phyloP scores from a whole-genome alignment of 345 rosid species.

The Iberis pinnata region DNA sequence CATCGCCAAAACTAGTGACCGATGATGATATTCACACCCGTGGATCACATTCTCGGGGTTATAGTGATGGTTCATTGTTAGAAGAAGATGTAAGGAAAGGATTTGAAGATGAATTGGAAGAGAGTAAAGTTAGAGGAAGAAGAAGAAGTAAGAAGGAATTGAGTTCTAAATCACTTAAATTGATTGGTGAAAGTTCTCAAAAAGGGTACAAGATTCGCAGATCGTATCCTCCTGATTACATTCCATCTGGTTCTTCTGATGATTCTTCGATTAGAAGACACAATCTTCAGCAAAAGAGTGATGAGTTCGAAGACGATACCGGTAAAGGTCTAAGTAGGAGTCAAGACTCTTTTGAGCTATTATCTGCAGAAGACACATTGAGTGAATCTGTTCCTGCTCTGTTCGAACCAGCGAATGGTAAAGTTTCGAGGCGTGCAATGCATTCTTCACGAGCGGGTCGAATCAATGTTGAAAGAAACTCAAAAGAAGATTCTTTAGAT shows the following conservation, averaged over 20 bases:
- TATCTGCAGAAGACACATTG: background rate
- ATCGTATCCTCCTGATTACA: conserved; percentile 26
- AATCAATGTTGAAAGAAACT: conserved; percentile 9
- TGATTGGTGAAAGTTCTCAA: conserved; percentile 19
- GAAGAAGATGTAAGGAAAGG: conserved; percentile 12
- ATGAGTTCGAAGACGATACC: background rate
- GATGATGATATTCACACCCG: conserved; percentile 18
- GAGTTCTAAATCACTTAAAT: conserved; percentile 24
- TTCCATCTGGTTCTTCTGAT: conserved; percentile 15
- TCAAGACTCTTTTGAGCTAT: conserved; percentile 19
- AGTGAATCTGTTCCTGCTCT: conserved; percentile 9
- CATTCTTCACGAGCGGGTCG: conserved; percentile 12
- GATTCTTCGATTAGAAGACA: conserved; percentile 4
- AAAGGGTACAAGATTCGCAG: conserved; percentile 23
- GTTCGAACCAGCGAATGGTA: conserved; percentile 16
- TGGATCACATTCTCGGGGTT: conserved; percentile 27
- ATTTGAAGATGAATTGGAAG: conserved; percentile 17
- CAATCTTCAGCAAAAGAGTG: conserved; percentile 11
- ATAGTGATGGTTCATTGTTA: conserved; percentile 26
- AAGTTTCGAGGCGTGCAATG: conserved; percentile 20
- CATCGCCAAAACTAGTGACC: background rate
- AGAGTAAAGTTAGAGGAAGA: conserved; percentile 6
- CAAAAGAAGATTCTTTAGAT: conserved; percentile 13
- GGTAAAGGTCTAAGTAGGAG: conserved; percentile 15
- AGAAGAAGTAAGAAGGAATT: conserved; percentile 20